Conservation (phyloP, 345 rosid species). For the Adansonia digitata region DNA sequence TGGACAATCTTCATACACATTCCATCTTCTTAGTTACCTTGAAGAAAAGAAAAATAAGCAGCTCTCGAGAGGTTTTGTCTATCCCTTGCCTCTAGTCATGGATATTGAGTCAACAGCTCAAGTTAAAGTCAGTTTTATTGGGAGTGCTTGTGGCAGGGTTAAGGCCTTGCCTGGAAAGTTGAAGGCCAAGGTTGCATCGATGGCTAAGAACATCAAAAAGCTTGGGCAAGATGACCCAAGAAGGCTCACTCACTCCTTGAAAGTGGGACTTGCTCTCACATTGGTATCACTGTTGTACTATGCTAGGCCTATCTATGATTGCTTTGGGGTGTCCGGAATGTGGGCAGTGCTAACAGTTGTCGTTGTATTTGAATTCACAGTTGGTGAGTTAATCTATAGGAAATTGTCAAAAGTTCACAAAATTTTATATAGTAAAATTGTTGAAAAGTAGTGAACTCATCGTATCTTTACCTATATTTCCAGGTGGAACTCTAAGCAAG, state of each 20-base stretch:
- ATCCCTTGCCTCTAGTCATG: constrained; percentile 15
- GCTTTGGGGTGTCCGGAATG: constrained; percentile 67
- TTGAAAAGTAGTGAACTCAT: not conserved
- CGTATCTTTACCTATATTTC: not conserved
- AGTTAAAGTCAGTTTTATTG: constrained; percentile 23
- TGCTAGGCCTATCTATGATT: constrained; percentile 52
- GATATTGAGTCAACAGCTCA: constrained; percentile 37
- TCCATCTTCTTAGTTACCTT: constrained; percentile 3
- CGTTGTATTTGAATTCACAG: constrained; percentile 71
- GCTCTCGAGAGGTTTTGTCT: not conserved
- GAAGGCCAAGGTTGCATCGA: constrained; percentile 23
- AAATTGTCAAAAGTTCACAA: not conserved
- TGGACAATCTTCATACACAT: not conserved
- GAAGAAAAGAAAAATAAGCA: not conserved
- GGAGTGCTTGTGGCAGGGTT: constrained; percentile 24
- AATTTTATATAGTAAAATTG: not conserved
- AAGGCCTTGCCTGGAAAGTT: constrained; percentile 26
- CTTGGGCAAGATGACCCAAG: constrained; percentile 68
- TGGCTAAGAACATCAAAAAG: constrained; percentile 32
- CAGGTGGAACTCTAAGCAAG: constrained; percentile 71
- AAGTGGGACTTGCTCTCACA: constrained; percentile 79
- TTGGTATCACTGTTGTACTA: constrained; percentile 64
- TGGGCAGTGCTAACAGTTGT: constrained; percentile 92
- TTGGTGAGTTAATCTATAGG: constrained; percentile 46
- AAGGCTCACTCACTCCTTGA: constrained; percentile 62